Evolutionary conservation across 345 rosid species (phyloP).

Genomic region (Triadica sebifera): DNA sequence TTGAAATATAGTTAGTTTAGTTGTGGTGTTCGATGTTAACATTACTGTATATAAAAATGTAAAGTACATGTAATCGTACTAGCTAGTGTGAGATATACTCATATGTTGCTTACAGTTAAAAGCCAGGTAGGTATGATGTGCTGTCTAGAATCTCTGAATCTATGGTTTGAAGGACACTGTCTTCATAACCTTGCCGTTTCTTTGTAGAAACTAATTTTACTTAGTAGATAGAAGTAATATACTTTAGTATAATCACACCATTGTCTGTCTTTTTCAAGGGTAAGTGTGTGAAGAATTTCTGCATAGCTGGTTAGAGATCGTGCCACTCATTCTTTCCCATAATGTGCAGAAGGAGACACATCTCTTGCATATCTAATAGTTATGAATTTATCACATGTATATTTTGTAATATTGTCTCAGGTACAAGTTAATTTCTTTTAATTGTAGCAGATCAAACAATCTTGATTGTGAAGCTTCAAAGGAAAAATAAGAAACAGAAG

Average conservation of each 20-base stretch:
- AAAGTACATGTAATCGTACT: not conserved
- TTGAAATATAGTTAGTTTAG: not conserved
- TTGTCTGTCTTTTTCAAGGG: not conserved
- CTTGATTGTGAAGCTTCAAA: not conserved
- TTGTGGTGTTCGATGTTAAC: not conserved
- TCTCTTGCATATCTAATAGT: not conserved
- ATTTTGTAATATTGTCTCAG: not conserved
- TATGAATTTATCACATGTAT: not conserved
- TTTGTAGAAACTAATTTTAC: no score
- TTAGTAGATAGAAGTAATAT: not conserved
- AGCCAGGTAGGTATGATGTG: no score
- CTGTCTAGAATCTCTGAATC: not conserved
- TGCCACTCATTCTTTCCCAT: not conserved
- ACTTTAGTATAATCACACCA: not conserved
- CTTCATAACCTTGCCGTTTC: not conserved
- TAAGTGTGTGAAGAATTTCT: not conserved
- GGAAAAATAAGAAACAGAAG: not conserved
- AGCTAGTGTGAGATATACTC: not conserved
- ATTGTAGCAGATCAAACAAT: not conserved
- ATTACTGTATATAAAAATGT: constrained; percentile 7
- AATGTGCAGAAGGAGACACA: not conserved
- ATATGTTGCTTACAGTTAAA: not conserved
- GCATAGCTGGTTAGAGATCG: not conserved
- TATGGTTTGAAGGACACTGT: not conserved
- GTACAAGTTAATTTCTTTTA: not conserved